Evolutionary conservation across 2,329 filamentous ascomycete species (phyloP).

Genomic region (Sporothrix curviconia): DNA sequence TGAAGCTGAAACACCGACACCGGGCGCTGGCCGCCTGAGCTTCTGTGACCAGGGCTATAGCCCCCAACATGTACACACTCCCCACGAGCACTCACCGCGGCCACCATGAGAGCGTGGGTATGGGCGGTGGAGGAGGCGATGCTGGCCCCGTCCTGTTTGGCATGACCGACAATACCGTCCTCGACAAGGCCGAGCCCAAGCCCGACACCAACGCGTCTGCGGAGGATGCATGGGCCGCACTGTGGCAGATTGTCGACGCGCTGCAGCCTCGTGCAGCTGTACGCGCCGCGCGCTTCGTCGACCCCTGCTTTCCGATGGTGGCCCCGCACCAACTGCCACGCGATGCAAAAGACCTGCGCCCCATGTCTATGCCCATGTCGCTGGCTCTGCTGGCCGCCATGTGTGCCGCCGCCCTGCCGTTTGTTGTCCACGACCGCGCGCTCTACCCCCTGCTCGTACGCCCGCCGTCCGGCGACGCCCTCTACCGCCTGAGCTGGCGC

Average conservation of each 20-base stretch:
- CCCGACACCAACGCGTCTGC: slow-evolving; percentile 21
- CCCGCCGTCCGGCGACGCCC: slow-evolving; percentile 23
- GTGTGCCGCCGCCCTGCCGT: slow-evolving; percentile 38
- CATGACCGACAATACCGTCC: slow-evolving; percentile 29
- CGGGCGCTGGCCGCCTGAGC: not conserved
- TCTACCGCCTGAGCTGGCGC: slow-evolving; percentile 29
- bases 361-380: slow-evolving; percentile 21
- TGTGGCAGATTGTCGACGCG: slow-evolving; percentile 27
- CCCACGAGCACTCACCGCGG: too few relatives aligned
- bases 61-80: too few relatives aligned
- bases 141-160: slow-evolving; percentile 26
- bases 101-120: not conserved
- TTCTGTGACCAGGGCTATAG: too few relatives aligned
- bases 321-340: slow-evolving; percentile 29
- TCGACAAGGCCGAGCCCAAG: slow-evolving; percentile 29
- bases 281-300: slow-evolving; percentile 37
- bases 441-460: slow-evolving; percentile 28
- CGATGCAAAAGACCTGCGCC: slow-evolving; percentile 24
- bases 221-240: slow-evolving; percentile 24
- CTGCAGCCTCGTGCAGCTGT: slow-evolving; percentile 33
- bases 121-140: not conserved
- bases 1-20: not conserved
- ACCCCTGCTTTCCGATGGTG: slow-evolving; percentile 38
- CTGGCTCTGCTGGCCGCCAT: slow-evolving; percentile 35
- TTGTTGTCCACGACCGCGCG: slow-evolving; percentile 36